Evolutionary conservation across 2,329 filamentous ascomycete genomes (phyloP).

Genomic region (Ilyonectria destructans): DNA sequence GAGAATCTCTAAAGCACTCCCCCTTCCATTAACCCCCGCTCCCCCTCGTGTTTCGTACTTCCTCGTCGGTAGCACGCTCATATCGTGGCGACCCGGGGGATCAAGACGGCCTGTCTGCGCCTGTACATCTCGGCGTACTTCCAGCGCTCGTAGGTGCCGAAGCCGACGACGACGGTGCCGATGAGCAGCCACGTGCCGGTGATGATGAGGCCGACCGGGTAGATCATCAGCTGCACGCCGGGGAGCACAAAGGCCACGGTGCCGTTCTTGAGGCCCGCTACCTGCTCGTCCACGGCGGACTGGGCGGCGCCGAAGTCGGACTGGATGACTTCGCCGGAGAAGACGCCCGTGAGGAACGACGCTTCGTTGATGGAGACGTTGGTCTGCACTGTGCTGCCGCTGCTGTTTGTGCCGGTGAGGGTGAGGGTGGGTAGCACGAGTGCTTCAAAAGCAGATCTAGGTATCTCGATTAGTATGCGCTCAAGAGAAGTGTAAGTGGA

Average conservation of each 20-base stretch:
- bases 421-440: conserved; percentile 80
- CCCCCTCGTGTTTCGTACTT: background rate
- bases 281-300: conserved; percentile 65
- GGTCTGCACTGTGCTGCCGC: conserved; percentile 70
- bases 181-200: conserved; percentile 74
- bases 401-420: conserved; percentile 71
- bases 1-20: conserved; percentile 12
- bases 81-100: conserved; percentile 35
- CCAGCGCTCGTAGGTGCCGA: conserved; percentile 78
- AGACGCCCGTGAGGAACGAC: conserved; percentile 80
- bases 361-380: conserved; percentile 80
- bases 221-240: conserved; percentile 77
- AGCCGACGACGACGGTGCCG: conserved; percentile 71
- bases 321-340: conserved; percentile 71
- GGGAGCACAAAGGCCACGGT: conserved; percentile 79
- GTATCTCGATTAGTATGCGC: conserved; percentile 2
- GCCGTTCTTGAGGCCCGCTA: conserved; percentile 64
- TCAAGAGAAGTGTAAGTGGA: conserved; percentile 32
- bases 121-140: conserved; percentile 77
- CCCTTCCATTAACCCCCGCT: conserved; percentile 6
- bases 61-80: conserved; percentile 9
- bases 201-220: conserved; percentile 80
- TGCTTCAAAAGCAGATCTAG: conserved; percentile 72
- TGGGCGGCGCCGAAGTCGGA: conserved; percentile 67
- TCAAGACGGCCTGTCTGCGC: conserved; percentile 51